A percentile compares a stretch with the other conserved stretches of the same genome.
phyloP scores from a whole-genome alignment of 441 rosid species.

The Corymbia calophylla region DNA sequence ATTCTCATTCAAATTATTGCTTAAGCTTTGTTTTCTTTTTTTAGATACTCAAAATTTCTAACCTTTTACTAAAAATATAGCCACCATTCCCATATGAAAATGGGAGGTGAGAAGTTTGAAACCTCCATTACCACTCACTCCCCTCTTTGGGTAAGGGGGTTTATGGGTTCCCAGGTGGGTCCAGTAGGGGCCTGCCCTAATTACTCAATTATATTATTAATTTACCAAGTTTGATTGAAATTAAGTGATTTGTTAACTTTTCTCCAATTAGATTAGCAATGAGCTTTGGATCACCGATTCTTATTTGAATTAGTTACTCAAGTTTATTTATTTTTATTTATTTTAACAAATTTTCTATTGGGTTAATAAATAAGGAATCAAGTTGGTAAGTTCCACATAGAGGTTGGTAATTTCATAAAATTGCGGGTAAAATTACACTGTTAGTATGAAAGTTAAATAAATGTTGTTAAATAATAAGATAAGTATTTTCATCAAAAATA shows the following conservation, averaged over 20 bases:
- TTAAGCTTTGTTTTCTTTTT: neutral
- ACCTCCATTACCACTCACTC: neutral
- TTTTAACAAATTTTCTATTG: neutral
- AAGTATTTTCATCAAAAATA: neutral
- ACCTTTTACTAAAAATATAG: neutral
- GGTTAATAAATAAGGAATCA: neutral
- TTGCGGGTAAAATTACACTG: neutral
- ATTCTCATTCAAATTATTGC: neutral
- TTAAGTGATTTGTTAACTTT: neutral
- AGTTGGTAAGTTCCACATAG: neutral
- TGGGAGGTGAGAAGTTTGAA: neutral
- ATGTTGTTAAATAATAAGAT: neutral
- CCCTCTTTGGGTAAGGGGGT: neutral
- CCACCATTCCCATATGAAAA: neutral
- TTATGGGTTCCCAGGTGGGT: neutral
- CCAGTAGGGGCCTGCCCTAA: neutral
- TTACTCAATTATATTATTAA: no score
- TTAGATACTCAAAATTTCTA: neutral
- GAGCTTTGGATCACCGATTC: neutral
- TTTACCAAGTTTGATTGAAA: neutral
- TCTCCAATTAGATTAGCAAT: neutral
- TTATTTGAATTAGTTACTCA: neutral
- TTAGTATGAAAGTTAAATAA: neutral
- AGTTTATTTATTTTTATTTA: neutral
- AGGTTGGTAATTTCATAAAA: neutral